Percentiles rank a stretch among this genome's conserved stretches.
Evolutionary conservation across 495 filamentous ascomycete species (phyloP).

Genomic region (Daldinia decipiens): DNA sequence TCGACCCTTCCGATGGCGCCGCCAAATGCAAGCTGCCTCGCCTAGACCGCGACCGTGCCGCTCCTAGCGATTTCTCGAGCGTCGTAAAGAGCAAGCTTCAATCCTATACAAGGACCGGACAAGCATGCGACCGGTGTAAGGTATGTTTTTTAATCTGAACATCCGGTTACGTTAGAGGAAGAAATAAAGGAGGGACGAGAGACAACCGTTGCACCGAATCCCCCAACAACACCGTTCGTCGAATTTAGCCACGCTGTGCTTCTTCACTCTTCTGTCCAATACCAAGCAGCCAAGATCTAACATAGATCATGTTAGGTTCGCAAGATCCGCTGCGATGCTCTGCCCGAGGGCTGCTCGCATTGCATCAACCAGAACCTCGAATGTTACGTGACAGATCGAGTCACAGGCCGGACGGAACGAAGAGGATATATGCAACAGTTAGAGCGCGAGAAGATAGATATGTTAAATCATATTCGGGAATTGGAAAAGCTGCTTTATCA

Average conservation of each 20-base stretch:
- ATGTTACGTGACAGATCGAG: conserved; percentile 85
- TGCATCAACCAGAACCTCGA: conserved; percentile 75
- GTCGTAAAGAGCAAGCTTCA: conserved; percentile 71
- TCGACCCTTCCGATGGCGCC: conserved; percentile 37
- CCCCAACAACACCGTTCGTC: conserved; percentile 2
- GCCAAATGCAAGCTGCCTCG: conserved; percentile 59
- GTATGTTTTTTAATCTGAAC: conserved; percentile 57
- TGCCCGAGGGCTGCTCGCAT: conserved; percentile 76
- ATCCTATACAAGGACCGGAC: conserved; percentile 76
- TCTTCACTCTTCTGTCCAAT: background rate
- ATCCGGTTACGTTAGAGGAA: background rate
- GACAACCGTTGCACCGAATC: conserved; percentile 6
- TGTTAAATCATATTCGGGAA: conserved; percentile 61
- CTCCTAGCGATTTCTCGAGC: conserved; percentile 71
- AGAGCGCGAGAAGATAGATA: conserved; percentile 65
- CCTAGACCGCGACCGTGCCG: conserved; percentile 52
- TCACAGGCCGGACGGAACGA: conserved; percentile 82
- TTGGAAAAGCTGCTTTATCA: conserved; percentile 59
- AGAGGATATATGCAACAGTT: conserved; percentile 77
- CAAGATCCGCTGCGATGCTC: conserved; percentile 84
- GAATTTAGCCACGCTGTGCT: conserved; percentile 5
- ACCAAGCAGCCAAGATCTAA: conserved; percentile 29
- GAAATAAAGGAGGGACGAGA: background rate
- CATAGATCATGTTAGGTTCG: conserved; percentile 65
- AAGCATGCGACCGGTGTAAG: conserved; percentile 93